phyloP scores from a whole-genome alignment of 2,329 filamentous ascomycete species.

The Aschersonia sp. region DNA sequence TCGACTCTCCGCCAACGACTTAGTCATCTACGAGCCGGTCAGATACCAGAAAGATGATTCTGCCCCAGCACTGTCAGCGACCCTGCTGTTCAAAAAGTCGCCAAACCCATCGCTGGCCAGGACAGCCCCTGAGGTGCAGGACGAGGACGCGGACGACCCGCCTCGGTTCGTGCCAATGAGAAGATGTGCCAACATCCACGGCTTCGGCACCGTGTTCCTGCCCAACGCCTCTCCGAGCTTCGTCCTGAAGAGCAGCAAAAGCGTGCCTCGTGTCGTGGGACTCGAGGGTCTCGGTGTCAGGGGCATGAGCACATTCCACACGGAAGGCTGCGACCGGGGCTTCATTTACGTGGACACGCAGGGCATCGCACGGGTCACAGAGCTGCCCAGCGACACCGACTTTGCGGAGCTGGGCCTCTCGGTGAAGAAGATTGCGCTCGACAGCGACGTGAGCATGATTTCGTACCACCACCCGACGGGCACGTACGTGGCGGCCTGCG shows the following conservation, averaged over 20 bases:
- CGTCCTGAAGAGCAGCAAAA: slow-evolving; percentile 68
- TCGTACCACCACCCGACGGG: slow-evolving; percentile 63
- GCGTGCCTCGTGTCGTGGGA: slow-evolving; percentile 57
- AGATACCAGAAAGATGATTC: slow-evolving; percentile 25
- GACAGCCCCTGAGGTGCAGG: slow-evolving; percentile 29
- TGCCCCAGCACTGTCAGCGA: slow-evolving; percentile 29
- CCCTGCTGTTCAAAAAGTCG: slow-evolving; percentile 63
- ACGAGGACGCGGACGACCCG: slow-evolving; percentile 34
- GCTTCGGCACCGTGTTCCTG: slow-evolving; percentile 71
- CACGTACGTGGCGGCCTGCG: slow-evolving; percentile 65
- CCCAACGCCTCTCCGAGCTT: slow-evolving; percentile 69
- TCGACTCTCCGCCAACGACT: slow-evolving; percentile 65
- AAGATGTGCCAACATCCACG: slow-evolving; percentile 49
- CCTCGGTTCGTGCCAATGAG: slow-evolving; percentile 38
- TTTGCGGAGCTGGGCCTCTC: slow-evolving; percentile 65
- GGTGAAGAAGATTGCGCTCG: slow-evolving; percentile 55
- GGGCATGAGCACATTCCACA: slow-evolving; percentile 64
- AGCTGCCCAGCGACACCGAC: slow-evolving; percentile 50
- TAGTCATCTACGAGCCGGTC: slow-evolving; percentile 78
- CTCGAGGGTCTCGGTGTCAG: slow-evolving; percentile 55
- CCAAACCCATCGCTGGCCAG: slow-evolving; percentile 54
- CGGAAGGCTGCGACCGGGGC: slow-evolving; percentile 60
- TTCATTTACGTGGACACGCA: slow-evolving; percentile 69
- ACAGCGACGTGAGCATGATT: slow-evolving; percentile 55
- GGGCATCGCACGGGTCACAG: slow-evolving; percentile 58